Base-by-base conservation (phyloP, 495 filamentous ascomycete species). In the Geopyxis carbonaria region DNA sequence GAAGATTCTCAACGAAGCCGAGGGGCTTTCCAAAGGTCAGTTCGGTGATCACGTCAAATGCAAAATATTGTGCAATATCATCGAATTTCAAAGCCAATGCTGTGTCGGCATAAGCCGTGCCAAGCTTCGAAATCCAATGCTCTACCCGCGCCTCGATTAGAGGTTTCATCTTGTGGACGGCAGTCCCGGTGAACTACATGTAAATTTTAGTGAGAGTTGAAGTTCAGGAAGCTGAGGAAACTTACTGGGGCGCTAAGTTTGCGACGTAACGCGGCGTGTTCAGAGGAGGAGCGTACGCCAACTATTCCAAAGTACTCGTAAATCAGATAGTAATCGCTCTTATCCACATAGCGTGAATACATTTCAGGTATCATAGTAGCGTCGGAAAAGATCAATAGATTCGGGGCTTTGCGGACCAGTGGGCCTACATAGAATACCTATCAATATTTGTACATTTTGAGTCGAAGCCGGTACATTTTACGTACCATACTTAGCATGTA, bases 31-130 rank as follows among this genome's bases (percentile, higher is more conserved):
- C 73, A 48, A 75, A 75, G 6, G 68, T 72, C 23, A 80, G 59
- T 45, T 77, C 68, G 8, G 67, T 68, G 40, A 81, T 73, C 1
- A 73, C 63, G 45, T 81, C 78, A 45, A 77, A 69, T 4, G 72
- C 69, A 50, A 72, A 67, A 38, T 62, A 35, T 21, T 27, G 34
- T 11, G 15, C 10, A 42, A 43, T 11, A 21, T 27, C 10, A 28
- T 21, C 30, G n/a, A 22, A 34, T 18, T 9, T 19, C 18, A 32
- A 5, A 41, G 9, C 20, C 24, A 33, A n/a, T 50, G 42, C 22
- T n/a, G 57, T 58, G 29, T 59, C 50, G 20, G 37, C 62, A 42
- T 66, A 69, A 11, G 48, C 57, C 5, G 59, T 56, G 10, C 59
- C 53, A 25, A 71, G 45, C 30, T 61, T 63, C 2, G 50, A 33